Conservation (phyloP, 106 monocot genomes). For the Dioscorea zingiberensis region DNA sequence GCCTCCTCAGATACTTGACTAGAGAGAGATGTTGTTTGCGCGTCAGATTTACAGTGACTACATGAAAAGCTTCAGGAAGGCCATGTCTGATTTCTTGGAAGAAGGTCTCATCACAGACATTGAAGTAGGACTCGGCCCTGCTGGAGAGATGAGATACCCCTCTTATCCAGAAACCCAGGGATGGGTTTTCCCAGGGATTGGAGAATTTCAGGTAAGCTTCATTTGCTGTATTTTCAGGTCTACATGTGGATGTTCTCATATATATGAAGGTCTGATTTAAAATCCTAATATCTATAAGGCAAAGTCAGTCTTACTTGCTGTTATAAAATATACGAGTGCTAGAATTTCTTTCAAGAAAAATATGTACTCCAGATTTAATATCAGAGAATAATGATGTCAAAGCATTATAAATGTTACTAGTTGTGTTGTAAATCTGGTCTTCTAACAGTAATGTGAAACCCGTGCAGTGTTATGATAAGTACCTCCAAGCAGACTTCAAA, state of each 20-base stretch:
- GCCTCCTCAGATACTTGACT: no score
- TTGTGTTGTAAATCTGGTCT: no score
- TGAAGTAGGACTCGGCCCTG: constrained; percentile 60
- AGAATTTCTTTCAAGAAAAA: no score
- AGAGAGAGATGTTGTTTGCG: not conserved
- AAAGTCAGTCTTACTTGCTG: no score
- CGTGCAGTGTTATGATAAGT: constrained; percentile 57
- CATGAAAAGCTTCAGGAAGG: constrained; percentile 48
- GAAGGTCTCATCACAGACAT: constrained; percentile 44
- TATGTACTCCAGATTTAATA: no score
- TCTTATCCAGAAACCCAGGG: constrained; percentile 50
- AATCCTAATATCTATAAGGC: no score
- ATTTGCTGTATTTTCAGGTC: not conserved
- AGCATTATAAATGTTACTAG: no score
- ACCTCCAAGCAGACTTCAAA: constrained; percentile 35
- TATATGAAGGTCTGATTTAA: no score
- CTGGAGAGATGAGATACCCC: constrained; percentile 64
- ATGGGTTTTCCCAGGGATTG: constrained; percentile 70
- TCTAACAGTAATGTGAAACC: not conserved
- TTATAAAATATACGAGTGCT: no score
- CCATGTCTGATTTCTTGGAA: constrained; percentile 49
- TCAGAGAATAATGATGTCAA: no score
- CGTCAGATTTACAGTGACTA: constrained; percentile 36
- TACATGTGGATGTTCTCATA: no score
- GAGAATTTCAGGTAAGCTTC: constrained; percentile 41